Evolutionary conservation across 768 basidiomycete species (phyloP).

Genomic region (Termitomyces sp.): DNA sequence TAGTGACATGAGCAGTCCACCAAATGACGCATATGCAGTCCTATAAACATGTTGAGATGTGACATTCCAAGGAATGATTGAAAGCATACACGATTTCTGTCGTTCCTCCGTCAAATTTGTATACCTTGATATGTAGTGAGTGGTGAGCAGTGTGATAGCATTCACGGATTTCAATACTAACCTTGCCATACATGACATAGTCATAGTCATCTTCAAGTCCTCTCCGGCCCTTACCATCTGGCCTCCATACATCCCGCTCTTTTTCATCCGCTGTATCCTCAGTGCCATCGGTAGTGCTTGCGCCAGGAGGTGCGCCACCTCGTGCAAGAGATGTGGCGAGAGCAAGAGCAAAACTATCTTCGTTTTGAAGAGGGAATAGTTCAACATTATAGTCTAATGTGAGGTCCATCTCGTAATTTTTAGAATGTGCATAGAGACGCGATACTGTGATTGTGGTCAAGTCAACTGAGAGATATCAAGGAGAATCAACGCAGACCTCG

Average conservation of each 20-base stretch:
- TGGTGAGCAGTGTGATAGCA: background rate
- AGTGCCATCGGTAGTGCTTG: constrained; percentile 45
- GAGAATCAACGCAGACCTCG: constrained; percentile 60
- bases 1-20: constrained; percentile 91
- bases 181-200: constrained; percentile 99
- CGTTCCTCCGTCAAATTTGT: constrained; percentile 90
- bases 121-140: constrained; percentile 55
- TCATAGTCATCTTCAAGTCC: constrained; percentile 95
- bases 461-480: background rate
- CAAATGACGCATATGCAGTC: constrained; percentile 95
- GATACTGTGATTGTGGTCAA: constrained; percentile 60
- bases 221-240: constrained; percentile 75
- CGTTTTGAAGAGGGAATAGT: constrained; percentile 69
- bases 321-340: constrained; percentile 79
- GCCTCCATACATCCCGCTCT: constrained; percentile 80
- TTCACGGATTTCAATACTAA: constrained; percentile 29
- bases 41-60: constrained; percentile 36
- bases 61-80: constrained; percentile 5
- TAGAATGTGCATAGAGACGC: constrained; percentile 83
- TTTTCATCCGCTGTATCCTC: constrained; percentile 63
- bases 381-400: constrained; percentile 95
- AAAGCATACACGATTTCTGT: constrained; percentile 79
- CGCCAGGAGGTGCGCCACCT: constrained; percentile 43
- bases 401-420: constrained; percentile 90
- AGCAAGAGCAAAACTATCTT: constrained; percentile 79